phyloP scores from a whole-genome alignment of 1,139 yeast genomes.

The Saccharomyces hybrid region DNA sequence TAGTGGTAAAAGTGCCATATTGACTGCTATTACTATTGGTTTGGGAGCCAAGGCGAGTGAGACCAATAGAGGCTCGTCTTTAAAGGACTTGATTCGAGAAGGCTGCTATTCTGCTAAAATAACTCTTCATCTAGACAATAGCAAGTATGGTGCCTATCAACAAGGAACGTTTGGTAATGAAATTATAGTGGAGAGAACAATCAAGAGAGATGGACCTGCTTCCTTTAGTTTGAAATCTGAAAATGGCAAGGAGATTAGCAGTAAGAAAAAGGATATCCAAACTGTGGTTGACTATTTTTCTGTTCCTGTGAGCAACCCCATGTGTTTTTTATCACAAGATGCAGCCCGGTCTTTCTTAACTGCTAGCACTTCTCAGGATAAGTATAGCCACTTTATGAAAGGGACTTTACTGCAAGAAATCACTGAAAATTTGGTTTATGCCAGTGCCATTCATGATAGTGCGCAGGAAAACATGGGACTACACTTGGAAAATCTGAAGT shows the following conservation, averaged over 20 bases:
- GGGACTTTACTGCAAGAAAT: slow-evolving; percentile 69
- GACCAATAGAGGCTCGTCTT: slow-evolving; percentile 73
- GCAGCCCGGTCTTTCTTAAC: slow-evolving; percentile 86
- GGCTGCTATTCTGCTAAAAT: slow-evolving; percentile 64
- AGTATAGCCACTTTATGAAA: slow-evolving; percentile 68
- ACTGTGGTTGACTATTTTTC: slow-evolving; percentile 63
- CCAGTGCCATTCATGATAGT: slow-evolving; percentile 23
- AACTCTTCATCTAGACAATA: slow-evolving; percentile 51
- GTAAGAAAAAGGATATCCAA: slow-evolving; percentile 58
- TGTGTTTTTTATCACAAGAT: slow-evolving; percentile 90
- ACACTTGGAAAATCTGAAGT: slow-evolving; percentile 25
- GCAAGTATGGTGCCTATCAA: slow-evolving; percentile 56
- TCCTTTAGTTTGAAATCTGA: slow-evolving; percentile 49
- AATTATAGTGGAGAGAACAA: slow-evolving; percentile 64
- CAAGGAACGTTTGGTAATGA: slow-evolving; percentile 58
- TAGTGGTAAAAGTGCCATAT: slow-evolving; percentile 86
- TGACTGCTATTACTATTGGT: slow-evolving; percentile 86
- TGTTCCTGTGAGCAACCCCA: slow-evolving; percentile 81
- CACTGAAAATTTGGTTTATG: slow-evolving; percentile 42
- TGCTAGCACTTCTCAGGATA: slow-evolving; percentile 59
- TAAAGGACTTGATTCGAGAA: slow-evolving; percentile 66
- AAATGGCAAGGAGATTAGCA: slow-evolving; percentile 46
- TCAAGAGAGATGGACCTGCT: slow-evolving; percentile 45
- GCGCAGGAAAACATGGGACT: slow-evolving; percentile 24
- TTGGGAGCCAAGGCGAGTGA: slow-evolving; percentile 92